phyloP scores from a whole-genome alignment of 2,329 filamentous ascomycete species.

The Penicillium carneum region DNA sequence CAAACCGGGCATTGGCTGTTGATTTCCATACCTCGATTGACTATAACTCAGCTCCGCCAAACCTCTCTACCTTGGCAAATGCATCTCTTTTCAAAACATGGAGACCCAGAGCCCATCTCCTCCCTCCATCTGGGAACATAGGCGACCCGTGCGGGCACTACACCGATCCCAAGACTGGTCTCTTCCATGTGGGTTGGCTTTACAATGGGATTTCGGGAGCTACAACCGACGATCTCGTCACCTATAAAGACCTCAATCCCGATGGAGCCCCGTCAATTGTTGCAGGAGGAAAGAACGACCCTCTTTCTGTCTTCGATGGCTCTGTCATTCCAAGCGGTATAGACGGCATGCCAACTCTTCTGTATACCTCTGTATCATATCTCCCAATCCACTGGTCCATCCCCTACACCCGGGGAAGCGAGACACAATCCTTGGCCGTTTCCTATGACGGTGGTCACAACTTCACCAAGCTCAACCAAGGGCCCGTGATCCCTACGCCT shows the following conservation, averaged over 20 bases:
- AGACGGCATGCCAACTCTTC: conserved; percentile 55
- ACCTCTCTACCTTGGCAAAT: conserved; percentile 27
- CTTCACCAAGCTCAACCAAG: conserved; percentile 56
- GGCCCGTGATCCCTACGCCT: conserved; percentile 53
- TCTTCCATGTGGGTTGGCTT: conserved; percentile 33
- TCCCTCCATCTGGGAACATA: conserved; percentile 28
- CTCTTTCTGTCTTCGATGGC: conserved; percentile 30
- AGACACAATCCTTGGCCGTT: conserved; percentile 56
- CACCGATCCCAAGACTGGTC: conserved; percentile 28
- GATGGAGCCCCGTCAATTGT: conserved; percentile 23
- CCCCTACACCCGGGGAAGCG: conserved; percentile 55
- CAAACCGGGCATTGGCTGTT: not conserved
- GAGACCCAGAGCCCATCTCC: conserved; percentile 29
- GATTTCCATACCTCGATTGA: not conserved
- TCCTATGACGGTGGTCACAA: conserved; percentile 57
- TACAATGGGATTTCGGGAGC: conserved; percentile 29
- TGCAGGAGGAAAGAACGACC: conserved; percentile 30
- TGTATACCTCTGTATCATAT: conserved; percentile 58
- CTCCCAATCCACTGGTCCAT: conserved; percentile 57
- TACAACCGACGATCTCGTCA: conserved; percentile 28
- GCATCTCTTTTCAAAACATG: conserved; percentile 30
- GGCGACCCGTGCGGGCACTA: conserved; percentile 33
- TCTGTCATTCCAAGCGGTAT: conserved; percentile 30
- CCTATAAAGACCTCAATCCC: conserved; percentile 26
- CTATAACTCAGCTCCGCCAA: conserved; percentile 26